These are phyloP conservation scores for Schizophyllum amplum DNA, from an alignment of 1,284 basidiomycete genomes.

Conservation along the genomic window DNA sequence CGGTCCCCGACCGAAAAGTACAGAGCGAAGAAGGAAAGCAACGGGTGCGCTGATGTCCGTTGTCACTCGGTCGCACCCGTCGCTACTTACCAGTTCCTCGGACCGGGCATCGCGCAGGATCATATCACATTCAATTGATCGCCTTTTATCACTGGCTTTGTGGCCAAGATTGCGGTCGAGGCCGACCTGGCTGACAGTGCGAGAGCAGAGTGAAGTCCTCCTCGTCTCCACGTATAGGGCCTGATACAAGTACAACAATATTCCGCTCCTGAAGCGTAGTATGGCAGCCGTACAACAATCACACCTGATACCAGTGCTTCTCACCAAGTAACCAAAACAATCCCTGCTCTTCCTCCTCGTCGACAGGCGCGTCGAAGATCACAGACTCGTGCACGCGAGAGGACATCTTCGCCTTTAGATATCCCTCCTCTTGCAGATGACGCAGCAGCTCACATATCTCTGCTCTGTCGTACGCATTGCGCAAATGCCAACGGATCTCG, in stretches of 20 bases:
- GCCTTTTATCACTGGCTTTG: no score
- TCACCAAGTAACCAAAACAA: constrained; percentile 32
- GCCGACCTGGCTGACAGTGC: no score
- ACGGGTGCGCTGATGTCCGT: constrained; percentile 2
- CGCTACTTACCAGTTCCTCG: not conserved
- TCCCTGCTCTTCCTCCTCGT: constrained; percentile 41
- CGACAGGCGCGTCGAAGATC: constrained; percentile 24
- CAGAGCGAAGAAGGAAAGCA: constrained; percentile 15
- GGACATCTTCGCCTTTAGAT: constrained; percentile 27
- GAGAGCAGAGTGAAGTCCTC: no score
- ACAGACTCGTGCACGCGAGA: constrained; percentile 16
- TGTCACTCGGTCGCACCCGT: not conserved
- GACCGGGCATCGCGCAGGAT: not conserved
- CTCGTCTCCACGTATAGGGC: no score
- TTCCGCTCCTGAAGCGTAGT: no score
- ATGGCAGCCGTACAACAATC: constrained; percentile 4
- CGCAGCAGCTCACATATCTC: constrained; percentile 62
- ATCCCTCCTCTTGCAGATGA: constrained; percentile 43
- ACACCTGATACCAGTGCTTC: constrained; percentile 49
- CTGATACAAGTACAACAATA: no score
- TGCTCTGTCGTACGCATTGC: constrained; percentile 64
- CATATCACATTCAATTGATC: not conserved
- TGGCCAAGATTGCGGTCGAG: no score
- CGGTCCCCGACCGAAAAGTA: constrained; percentile 2
- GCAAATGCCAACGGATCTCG: constrained; percentile 60